Base-by-base conservation (phyloP, 306 rosid species). In the Malus sieversii region DNA sequence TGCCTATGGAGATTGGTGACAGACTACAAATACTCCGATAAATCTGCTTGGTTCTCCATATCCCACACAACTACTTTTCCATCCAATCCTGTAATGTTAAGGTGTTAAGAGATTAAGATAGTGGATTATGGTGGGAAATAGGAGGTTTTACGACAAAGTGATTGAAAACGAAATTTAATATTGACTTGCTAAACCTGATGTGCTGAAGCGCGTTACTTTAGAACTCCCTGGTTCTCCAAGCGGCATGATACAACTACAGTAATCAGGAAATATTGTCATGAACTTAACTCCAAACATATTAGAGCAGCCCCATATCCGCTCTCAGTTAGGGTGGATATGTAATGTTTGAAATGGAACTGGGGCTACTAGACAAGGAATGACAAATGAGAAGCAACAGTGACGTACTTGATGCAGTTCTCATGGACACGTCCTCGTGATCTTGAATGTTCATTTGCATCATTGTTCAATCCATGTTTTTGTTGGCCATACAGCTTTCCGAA, bases 401-500 rank as follows among this genome's bases (percentile, higher is more conserved):
- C 60, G 25, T 95, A 92, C 99, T 81, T 92, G 48, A 95, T 90
- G 87, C 97, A 90, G 76, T 95, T 95, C 67, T 95, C 99, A 29
- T 95, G 99, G 82, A 86, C 78, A 61, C 82, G 79, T 73, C 88
- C 97, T 29, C 87, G 85, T 80, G 88, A 82, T 90, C 75, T 86
- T 80, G 97, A 89, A 79, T 88, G 80, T 75, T 90, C 99, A 76
- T 84, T 88, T 0, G 89, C 79, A 75, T 92, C 91, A 60, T 81
- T 88, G 87, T 73, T 79, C 65, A 80, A 79, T 51, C 90, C 93
- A 30, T 82, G 90, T 84, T 83, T 90, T 58, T 93, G 79, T 83
- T 86, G 96, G 76, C 97, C 97, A 79, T 88, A 89, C 51, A 89
- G 87, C 80, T 90, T 95, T 69, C 97, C 97, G 85, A 95, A 90